Evolutionary conservation across 495 filamentous ascomycete species (phyloP).

Genomic region (Aspergillus mulundensis): DNA sequence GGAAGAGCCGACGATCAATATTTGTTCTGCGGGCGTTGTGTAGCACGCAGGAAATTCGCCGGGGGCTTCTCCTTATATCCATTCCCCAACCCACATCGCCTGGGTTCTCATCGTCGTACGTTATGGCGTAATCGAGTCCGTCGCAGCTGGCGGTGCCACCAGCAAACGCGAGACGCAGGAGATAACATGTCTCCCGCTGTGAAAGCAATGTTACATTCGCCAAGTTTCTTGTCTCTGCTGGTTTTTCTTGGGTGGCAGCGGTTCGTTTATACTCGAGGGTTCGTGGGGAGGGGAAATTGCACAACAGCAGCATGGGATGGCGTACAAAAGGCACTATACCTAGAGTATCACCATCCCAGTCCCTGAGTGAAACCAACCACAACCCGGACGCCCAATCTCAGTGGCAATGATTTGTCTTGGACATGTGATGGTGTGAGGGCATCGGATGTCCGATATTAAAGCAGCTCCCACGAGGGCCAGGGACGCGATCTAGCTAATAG

Average conservation of each 20-base stretch:
- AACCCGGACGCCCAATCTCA: not conserved
- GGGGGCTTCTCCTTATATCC: not conserved
- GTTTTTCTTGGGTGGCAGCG: slow-evolving; percentile 1
- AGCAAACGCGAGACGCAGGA: slow-evolving; percentile 1
- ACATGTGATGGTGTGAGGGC: not conserved
- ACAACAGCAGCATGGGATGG: not conserved
- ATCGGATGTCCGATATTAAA: not conserved
- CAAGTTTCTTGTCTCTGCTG: slow-evolving; percentile 5
- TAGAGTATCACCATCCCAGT: not conserved
- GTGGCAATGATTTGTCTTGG: not conserved
- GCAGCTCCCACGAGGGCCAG: not conserved
- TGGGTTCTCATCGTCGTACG: slow-evolving; percentile 5
- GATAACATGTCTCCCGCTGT: not conserved
- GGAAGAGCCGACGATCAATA: slow-evolving; percentile 1
- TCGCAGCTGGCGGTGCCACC: slow-evolving; percentile 3
- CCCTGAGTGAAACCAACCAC: not conserved
- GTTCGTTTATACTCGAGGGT: not conserved
- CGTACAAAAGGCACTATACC: not conserved
- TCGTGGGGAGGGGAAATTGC: slow-evolving; percentile 3
- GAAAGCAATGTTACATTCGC: slow-evolving; percentile 2
- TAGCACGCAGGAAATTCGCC: not conserved
- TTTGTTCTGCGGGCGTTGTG: not conserved
- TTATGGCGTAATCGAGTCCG: slow-evolving; percentile 10
- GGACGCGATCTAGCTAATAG: not conserved
- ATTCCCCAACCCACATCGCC: not conserved